These are phyloP conservation scores for Cystofilobasidium ferigula DNA, from an alignment of 768 basidiomycete species.

Conservation along the genomic window DNA sequence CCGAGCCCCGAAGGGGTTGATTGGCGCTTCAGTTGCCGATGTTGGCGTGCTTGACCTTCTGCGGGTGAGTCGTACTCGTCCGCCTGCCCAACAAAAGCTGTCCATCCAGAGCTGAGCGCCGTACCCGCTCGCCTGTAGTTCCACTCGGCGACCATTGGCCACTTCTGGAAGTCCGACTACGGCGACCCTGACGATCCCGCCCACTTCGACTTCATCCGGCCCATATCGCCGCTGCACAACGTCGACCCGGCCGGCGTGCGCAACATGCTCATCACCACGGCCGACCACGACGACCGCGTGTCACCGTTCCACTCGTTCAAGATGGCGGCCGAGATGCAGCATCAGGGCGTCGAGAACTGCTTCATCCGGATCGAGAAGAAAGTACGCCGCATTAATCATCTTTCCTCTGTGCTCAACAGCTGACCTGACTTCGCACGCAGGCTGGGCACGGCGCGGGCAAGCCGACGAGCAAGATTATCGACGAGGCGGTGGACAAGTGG, in stretches of 20 bases:
- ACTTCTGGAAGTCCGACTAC: conserved; percentile 69
- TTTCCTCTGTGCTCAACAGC: background rate
- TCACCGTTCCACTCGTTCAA: conserved; percentile 80
- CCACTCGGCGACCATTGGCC: conserved; percentile 66
- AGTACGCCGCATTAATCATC: too few relatives aligned
- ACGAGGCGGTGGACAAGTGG: conserved; percentile 66
- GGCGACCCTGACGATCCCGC: conserved; percentile 61
- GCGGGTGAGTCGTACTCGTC: conserved; percentile 50
- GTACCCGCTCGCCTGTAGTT: conserved; percentile 42
- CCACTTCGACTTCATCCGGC: conserved; percentile 51
- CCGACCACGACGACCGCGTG: conserved; percentile 77
- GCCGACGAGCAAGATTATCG: conserved; percentile 62
- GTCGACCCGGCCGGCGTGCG: conserved; percentile 51
- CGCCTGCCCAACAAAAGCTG: background rate
- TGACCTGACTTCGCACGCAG: too few relatives aligned
- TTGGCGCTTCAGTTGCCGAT: conserved; percentile 69
- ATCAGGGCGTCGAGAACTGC: conserved; percentile 53
- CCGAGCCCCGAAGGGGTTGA: conserved; percentile 60
- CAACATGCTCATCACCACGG: conserved; percentile 67
- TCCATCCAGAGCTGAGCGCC: background rate
- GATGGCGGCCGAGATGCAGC: conserved; percentile 63
- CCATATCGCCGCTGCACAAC: conserved; percentile 69
- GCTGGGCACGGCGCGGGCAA: conserved; percentile 73
- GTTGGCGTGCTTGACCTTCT: conserved; percentile 72
- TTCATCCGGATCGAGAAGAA: conserved; percentile 68